Percentiles rank a stretch among this genome's conserved stretches.
These are phyloP conservation scores for Chrysosporium keratinophilum DNA, from an alignment of 2,329 filamentous ascomycete genomes.

Conservation along the genomic window DNA sequence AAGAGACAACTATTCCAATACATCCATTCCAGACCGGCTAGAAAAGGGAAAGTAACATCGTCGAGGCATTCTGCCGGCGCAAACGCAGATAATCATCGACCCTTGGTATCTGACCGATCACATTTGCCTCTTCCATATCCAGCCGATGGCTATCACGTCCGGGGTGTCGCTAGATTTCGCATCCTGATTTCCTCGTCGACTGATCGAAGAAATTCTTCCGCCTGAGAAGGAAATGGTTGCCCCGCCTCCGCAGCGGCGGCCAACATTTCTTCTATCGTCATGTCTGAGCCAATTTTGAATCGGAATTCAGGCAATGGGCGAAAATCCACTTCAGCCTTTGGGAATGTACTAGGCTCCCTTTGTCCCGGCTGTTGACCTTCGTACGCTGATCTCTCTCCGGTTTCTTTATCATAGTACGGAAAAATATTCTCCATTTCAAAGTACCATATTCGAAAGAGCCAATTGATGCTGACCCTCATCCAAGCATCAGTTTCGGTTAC, in stretches of 20 bases:
- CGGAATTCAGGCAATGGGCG: neutral
- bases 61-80: neutral
- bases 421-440: neutral
- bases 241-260: neutral
- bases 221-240: no score
- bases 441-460: neutral
- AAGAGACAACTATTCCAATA: no score
- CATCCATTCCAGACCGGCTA: no score
- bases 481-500: neutral
- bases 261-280: neutral
- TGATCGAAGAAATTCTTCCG: no score
- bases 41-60: neutral
- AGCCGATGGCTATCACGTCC: no score
- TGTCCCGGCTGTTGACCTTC: neutral
- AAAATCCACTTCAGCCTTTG: neutral
- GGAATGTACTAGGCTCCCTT: neutral
- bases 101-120: no score
- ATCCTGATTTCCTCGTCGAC: no score
- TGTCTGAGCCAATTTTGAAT: neutral
- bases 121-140: no score
- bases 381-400: neutral
- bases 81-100: neutral
- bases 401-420: neutral
- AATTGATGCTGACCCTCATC: neutral
- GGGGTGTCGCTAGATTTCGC: no score